These are phyloP conservation scores for Parachaetomium inaequale DNA, from an alignment of 495 filamentous ascomycete species.

Conservation along the genomic window DNA sequence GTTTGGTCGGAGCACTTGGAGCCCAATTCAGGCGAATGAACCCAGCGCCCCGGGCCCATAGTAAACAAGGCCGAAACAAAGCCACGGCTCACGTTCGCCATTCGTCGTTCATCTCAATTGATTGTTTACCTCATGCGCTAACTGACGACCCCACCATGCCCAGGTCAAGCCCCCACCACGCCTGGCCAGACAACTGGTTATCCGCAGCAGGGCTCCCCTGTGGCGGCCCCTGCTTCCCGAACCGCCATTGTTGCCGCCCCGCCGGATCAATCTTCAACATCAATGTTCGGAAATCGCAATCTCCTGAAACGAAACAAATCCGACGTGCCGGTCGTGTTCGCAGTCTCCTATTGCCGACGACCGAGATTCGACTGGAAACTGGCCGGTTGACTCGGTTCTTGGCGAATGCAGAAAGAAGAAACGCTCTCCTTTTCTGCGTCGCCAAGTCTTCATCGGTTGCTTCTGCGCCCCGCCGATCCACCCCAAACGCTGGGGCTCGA, in stretches of 20 bases:
- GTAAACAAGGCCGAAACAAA: neutral
- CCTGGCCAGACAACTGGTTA: conserved; percentile 12
- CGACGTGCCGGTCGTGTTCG: neutral
- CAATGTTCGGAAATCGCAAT: conserved; percentile 7
- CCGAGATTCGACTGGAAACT: neutral
- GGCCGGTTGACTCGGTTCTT: neutral
- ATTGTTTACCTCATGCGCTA: conserved; percentile 17
- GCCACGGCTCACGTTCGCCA: neutral
- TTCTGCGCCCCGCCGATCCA: neutral
- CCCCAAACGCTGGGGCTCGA: neutral
- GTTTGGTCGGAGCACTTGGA: neutral
- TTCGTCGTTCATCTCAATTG: conserved; percentile 6
- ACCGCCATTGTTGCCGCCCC: neutral
- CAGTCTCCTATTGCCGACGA: neutral
- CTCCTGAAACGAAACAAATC: conserved; percentile 12
- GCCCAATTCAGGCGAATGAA: neutral
- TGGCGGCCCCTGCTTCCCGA: neutral
- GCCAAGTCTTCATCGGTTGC: neutral
- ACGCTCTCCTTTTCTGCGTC: neutral
- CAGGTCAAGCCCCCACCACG: neutral
- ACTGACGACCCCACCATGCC: conserved; percentile 9
- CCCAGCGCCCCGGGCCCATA: neutral
- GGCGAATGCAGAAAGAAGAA: neutral
- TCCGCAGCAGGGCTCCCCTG: neutral
- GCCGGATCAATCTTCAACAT: neutral